Percentiles rank a stretch among this genome's conserved stretches.
These are phyloP conservation scores for Monosporascus sp. DNA, from an alignment of 2,329 filamentous ascomycete species.

Conservation along the genomic window DNA sequence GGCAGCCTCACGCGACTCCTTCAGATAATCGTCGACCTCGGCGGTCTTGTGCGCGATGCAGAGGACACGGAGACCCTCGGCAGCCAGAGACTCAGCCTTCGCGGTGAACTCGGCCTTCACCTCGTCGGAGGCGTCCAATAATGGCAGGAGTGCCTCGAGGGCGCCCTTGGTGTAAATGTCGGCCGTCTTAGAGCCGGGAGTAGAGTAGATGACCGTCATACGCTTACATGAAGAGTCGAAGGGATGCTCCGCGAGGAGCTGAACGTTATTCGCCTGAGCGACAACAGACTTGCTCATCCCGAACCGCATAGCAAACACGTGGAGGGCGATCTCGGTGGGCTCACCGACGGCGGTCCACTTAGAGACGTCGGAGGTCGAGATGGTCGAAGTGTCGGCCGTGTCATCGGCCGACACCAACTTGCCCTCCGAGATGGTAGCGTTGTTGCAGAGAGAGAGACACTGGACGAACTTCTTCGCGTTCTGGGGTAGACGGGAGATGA, in stretches of 20 bases:
- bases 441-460: constrained; percentile 59
- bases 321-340: constrained; percentile 68
- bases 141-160: constrained; percentile 50
- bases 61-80: constrained; percentile 62
- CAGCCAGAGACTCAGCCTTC: constrained; percentile 51
- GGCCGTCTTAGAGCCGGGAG: constrained; percentile 27
- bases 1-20: constrained; percentile 45
- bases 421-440: constrained; percentile 43
- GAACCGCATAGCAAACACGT: constrained; percentile 68
- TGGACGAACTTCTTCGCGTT: constrained; percentile 44
- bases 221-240: constrained; percentile 71
- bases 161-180: constrained; percentile 55
- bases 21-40: constrained; percentile 27
- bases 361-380: constrained; percentile 38
- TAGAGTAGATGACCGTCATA: constrained; percentile 64
- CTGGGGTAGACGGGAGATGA: constrained; percentile 20
- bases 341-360: constrained; percentile 59
- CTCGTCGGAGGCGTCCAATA: constrained; percentile 42
- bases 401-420: constrained; percentile 32
- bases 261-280: constrained; percentile 32
- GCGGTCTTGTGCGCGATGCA: constrained; percentile 54
- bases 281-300: constrained; percentile 42
- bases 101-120: constrained; percentile 41
- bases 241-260: constrained; percentile 59
- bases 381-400: constrained; percentile 41